Conservation (phyloP, 2,329 filamentous ascomycete species). For the Fusarium neocosmosporiellum region DNA sequence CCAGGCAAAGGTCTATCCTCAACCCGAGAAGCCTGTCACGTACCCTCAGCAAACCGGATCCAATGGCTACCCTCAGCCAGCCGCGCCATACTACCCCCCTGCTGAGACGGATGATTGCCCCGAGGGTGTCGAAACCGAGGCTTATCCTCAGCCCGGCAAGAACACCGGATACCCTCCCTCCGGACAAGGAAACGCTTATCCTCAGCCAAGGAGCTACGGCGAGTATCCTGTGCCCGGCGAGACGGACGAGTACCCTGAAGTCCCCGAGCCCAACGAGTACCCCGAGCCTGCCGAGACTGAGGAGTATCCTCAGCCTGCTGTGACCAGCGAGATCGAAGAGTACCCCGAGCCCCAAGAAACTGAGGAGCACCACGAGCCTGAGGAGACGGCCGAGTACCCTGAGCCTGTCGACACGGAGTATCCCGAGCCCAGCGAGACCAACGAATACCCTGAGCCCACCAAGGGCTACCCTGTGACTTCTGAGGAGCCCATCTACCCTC, state of each 20-base stretch:
- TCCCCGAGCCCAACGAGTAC: background rate
- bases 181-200: background rate
- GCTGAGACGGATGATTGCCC: background rate
- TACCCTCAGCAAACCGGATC: background rate
- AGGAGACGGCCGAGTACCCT: background rate
- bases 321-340: background rate
- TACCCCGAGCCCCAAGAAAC: constrained; percentile 5
- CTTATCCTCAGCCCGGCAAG: background rate
- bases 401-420: background rate
- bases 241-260: background rate
- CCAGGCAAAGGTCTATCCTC: background rate
- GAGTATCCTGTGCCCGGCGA: background rate
- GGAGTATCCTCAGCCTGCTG: background rate
- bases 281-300: background rate
- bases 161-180: background rate
- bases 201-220: background rate
- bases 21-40: background rate
- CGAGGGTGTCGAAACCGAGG: background rate
- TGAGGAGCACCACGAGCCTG: background rate
- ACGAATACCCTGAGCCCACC: constrained; percentile 1
- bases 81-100: background rate
- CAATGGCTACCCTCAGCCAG: background rate
- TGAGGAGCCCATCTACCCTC: background rate
- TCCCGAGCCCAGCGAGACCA: background rate
- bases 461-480: background rate